Evolutionary conservation across 2,329 filamentous ascomycete genomes (phyloP).

Genomic region (Aspergillus sp.): DNA sequence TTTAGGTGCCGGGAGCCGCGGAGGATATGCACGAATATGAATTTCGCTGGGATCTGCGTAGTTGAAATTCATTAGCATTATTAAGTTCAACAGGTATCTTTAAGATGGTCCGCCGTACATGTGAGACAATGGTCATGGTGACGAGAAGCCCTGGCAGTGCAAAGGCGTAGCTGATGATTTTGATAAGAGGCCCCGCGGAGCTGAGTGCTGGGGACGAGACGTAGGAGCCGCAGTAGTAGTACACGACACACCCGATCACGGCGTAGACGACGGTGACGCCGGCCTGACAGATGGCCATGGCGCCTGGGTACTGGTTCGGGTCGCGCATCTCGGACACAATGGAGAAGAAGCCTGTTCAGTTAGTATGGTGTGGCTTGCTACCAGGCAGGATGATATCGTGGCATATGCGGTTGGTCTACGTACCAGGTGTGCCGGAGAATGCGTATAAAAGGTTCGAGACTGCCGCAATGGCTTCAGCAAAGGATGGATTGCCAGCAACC

Average conservation of each 20-base stretch:
- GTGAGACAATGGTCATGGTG: constrained; percentile 15
- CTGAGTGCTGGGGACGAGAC: constrained; percentile 48
- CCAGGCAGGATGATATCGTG: too few species aligned
- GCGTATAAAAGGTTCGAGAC: constrained; percentile 25
- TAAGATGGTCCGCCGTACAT: background rate
- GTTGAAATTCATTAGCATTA: too few species aligned
- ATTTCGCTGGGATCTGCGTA: constrained; percentile 7
- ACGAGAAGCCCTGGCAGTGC: constrained; percentile 29
- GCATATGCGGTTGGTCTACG: too few species aligned
- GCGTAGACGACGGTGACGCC: constrained; percentile 32
- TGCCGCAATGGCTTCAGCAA: constrained; percentile 22
- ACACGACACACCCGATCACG: constrained; percentile 39
- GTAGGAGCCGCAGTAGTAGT: constrained; percentile 45
- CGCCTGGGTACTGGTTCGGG: constrained; percentile 27
- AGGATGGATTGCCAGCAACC: constrained; percentile 14
- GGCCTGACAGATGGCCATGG: constrained; percentile 31
- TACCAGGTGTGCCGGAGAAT: constrained; percentile 18
- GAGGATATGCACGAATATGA: constrained; percentile 14
- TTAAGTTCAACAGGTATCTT: too few species aligned
- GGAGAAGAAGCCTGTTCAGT: constrained; percentile 27
- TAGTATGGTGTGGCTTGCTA: too few species aligned
- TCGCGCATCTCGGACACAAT: constrained; percentile 39
- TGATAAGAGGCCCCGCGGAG: constrained; percentile 41
- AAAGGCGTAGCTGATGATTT: constrained; percentile 44
- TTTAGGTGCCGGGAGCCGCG: constrained; percentile 17